These are phyloP conservation scores for Pyrrhoderma noxium DNA, from an alignment of 1,284 basidiomycete genomes.

Conservation along the genomic window DNA sequence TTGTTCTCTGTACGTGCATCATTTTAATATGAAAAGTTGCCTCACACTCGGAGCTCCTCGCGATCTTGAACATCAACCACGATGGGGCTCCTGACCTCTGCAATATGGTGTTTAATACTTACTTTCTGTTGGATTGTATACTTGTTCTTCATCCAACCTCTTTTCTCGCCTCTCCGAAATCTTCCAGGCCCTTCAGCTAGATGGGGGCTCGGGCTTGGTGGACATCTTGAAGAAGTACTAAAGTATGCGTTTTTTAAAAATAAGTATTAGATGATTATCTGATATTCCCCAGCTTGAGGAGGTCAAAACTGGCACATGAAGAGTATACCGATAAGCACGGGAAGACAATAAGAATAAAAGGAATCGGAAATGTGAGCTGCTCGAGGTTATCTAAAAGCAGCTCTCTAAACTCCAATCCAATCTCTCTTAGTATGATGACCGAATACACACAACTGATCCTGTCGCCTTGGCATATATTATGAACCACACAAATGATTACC, in stretches of 20 bases:
- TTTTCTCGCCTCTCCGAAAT: conserved; percentile 19
- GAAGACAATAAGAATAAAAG: conserved; percentile 19
- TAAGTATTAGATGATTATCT: background rate
- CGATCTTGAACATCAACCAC: conserved; percentile 5
- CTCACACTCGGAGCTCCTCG: too few relatives aligned
- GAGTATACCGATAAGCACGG: conserved; percentile 18
- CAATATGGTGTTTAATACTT: conserved; percentile 4
- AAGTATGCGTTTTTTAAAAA: background rate
- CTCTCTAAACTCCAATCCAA: conserved; percentile 10
- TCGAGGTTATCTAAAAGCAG: too few relatives aligned
- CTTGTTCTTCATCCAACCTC: conserved; percentile 12
- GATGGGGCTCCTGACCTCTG: background rate
- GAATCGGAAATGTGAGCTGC: conserved; percentile 17
- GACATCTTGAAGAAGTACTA: conserved; percentile 13
- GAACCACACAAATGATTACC: conserved; percentile 61
- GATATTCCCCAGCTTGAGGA: background rate
- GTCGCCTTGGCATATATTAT: conserved; percentile 61
- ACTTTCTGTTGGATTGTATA: conserved; percentile 4
- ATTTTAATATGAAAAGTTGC: too few relatives aligned
- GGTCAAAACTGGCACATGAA: conserved; percentile 16
- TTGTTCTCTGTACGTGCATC: background rate
- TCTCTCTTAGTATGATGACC: conserved; percentile 62
- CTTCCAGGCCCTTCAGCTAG: conserved; percentile 19
- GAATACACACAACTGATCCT: conserved; percentile 70
- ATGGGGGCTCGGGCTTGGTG: conserved; percentile 10